Base-by-base conservation (phyloP, 2,329 filamentous ascomycete genomes). In the Cordyceps javanica region DNA sequence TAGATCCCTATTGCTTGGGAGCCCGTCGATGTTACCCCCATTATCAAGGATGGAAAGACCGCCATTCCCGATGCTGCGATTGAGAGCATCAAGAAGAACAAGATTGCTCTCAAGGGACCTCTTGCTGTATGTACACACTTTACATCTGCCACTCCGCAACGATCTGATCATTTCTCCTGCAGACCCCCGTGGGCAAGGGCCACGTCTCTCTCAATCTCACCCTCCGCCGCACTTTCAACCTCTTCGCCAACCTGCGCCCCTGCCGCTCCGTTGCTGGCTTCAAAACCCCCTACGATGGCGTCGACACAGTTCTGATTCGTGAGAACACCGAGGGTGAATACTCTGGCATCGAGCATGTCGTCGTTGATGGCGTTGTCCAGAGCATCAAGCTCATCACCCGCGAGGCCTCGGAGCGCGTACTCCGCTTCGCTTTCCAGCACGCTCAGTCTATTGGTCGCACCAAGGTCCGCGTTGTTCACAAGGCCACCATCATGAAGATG, bases 401-500 rank as follows among this genome's bases (percentile, higher is more conserved):
- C 65, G 91, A 92, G 73, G 94, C 94, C 63, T 92, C 86, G 65
- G 94, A 99, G 86, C 89, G 94, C 68, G 94, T 99, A 57, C 86
- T 97, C 65, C 88, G 92, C 72, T 99, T 91, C 75, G 94, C 95
- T 69, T 99, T 99, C 87, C 93, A 99, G 80, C 91, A 99, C 74
- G 94, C 94, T 67, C 83, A 94, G 76, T 85, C 90, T 67, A 89
- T 97, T 70, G 91, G 92, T 77, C 90, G 90, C 82, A 92, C 86
- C 73, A 97, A 97, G 89, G 93, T 97, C 70, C 91, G 92, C 71
- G 93, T 91, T 60, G 92, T 97, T 63, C 94, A 99, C 89, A 99
- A 99, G 86, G 94, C 94, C 74, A 97, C 94, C 72, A 99, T 99
- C 81, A 99, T 99, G 94, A 99, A 99, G 87, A 96, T 97, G 90